These are phyloP conservation scores for Sporothrix mexicana DNA, from an alignment of 2,329 filamentous ascomycete species.

Conservation along the genomic window DNA sequence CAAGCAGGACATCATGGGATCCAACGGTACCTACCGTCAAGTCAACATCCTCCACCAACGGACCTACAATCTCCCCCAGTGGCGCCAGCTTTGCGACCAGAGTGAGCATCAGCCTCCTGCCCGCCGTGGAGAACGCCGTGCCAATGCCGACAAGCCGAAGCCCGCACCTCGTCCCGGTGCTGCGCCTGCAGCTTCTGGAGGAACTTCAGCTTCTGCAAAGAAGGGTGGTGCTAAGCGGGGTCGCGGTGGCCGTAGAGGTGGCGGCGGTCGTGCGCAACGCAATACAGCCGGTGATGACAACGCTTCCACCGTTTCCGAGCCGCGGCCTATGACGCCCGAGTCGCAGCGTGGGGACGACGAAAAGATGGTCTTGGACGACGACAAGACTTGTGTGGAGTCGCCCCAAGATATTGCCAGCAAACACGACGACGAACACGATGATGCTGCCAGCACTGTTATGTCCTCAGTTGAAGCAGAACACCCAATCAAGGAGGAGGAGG, in stretches of 20 bases:
- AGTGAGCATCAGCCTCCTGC: conserved; percentile 96
- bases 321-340: conserved; percentile 64
- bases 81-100: conserved; percentile 91
- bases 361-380: conserved; percentile 40
- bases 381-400: conserved; percentile 35
- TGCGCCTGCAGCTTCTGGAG: conserved; percentile 35
- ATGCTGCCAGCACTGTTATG: conserved; percentile 46
- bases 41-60: conserved; percentile 96
- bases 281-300: conserved; percentile 50
- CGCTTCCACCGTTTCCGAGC: conserved; percentile 49
- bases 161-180: conserved; percentile 49
- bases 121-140: conserved; percentile 79
- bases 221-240: conserved; percentile 40
- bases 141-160: conserved; percentile 61
- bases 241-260: conserved; percentile 44
- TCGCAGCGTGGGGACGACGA: conserved; percentile 49
- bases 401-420: conserved; percentile 29
- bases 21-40: conserved; percentile 93
- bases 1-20: conserved; percentile 96
- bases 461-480: conserved; percentile 59
- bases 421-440: conserved; percentile 43
- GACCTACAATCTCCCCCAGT: conserved; percentile 95
- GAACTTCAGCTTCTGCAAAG: conserved; percentile 33
- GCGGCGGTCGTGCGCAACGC: conserved; percentile 45
- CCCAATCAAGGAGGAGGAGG: conserved; percentile 53